Evolutionary conservation across 257 asterid species (phyloP), one percentile per base, ranked within the genome.

Genomic region (Nemophila menziesii): DNA sequence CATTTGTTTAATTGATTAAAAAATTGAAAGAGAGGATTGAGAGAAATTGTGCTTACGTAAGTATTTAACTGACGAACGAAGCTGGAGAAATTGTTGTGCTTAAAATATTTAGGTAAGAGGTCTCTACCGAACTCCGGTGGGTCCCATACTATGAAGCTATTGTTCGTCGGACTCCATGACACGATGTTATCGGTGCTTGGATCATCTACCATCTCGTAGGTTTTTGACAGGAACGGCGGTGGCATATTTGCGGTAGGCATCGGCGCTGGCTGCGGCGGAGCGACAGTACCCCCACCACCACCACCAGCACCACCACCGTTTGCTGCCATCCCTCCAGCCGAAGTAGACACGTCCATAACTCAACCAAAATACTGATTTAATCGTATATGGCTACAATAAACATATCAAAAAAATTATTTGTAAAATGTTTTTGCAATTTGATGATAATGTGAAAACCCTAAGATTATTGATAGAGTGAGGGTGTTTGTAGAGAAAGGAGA

Each of bases 71-170:
- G 94, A 33, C 94, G 78, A 16, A 82, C 86, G 57, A 82, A 82
- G 65, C 94, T 82, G 43, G 94, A 68, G 71, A 82, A 78, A 18
- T 82, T 82, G 56, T 58, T 72, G 48, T 82, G 93, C 80, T 82
- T 82, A 71, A 82, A 82, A 50, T 78, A 75, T 61, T 75, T 82
- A 0, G 65, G 65, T 20, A 59, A 44, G 12, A 59, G 23, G 16
- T 51, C 59, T 11, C 23, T 52, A 2, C 54, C 65, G 40, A 59
- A 59, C 45, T 59, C 65, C 22, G 65, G 59, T 3, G 64, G 64
- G 20, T 58, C 57, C 64, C 64, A 58, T 6, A 58, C 64, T 16
- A 58, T 57, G 20, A 51, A 59, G 43, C 59, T 59, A 39, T 59
- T 59, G 29, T 59, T 59, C 2, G 54, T 44, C 1, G 48, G 12